Base-by-base conservation (phyloP, 371 early-diverging fungal species). In the Blastocladiella emersonii region DNA sequence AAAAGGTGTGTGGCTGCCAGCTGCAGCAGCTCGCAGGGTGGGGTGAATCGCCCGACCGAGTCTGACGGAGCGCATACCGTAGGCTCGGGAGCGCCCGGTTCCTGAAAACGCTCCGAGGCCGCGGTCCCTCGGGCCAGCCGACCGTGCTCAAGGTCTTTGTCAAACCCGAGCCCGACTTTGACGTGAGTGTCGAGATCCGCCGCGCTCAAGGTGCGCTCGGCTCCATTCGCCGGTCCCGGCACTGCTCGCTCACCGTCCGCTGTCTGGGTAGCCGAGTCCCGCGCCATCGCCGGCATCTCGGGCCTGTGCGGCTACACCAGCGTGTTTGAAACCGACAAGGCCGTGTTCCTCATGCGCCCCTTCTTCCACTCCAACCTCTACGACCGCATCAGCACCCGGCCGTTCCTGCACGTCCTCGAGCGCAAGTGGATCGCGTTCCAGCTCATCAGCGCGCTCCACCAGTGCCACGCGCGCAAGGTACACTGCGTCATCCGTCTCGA, bases 341-440 rank as follows among this genome's bases (percentile, higher is more conserved):
- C 94, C 3, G 91, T 88, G 6, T 96, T 92, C 63, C 65, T 93
- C 53, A 78, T 93, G 59, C 81, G 97, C 17, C 94, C 91, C 70
- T 89, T 85, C 68, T 73, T 93, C 55, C 86, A 86, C 57, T 83
- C 85, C 68, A 93, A 86, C 73, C 79, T 96, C 35, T 96, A 96
- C 61, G 97, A 96, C 72, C 82, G 95, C 6, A 91, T 95, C 62
- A 89, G 92, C 66, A 96, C 92, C 1, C 86, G 95, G 8, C 97
- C 97, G 8, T 96, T 96, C 65, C 73, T 96, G 64, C 80, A 84
- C 19, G 56, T 73, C 1, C 77, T 85, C 23, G 95, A 95, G 70
- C 94, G 94, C 69, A 89, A 87, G 65, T 96, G 95, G 93, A 88
- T 96, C 53, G 84, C 90, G 0, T 91, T 85, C 70, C 97, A 96